Percentiles rank a stretch among this genome's conserved stretches.
These are phyloP conservation scores for Saccharomycopsis capsularis DNA, from an alignment of 805 yeast genomes.

Conservation along the genomic window DNA sequence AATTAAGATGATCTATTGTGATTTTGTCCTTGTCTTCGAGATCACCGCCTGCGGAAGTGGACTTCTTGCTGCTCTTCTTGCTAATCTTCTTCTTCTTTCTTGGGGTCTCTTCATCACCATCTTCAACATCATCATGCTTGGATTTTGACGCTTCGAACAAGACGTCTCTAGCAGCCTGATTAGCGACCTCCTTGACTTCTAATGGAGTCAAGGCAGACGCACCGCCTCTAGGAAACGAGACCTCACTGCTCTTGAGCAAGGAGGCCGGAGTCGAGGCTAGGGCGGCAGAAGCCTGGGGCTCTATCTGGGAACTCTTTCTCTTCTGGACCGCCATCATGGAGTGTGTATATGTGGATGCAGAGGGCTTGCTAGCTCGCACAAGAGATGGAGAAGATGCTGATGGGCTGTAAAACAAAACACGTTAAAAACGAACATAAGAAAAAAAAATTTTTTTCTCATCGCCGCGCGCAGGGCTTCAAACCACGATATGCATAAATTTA, in stretches of 20 bases:
- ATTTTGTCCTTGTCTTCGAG: conserved; percentile 28
- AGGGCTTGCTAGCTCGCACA: no score
- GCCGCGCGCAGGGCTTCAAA: not conserved
- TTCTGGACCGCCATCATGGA: conserved; percentile 10
- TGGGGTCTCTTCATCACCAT: conserved; percentile 16
- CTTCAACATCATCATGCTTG: conserved; percentile 19
- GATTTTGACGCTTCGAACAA: conserved; percentile 42
- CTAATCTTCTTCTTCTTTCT: conserved; percentile 34
- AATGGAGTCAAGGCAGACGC: conserved; percentile 76
- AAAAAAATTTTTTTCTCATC: not conserved
- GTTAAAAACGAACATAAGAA: no score
- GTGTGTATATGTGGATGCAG: not conserved
- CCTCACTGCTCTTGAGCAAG: conserved; percentile 31
- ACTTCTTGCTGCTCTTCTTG: conserved; percentile 24
- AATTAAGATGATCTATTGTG: conserved; percentile 55
- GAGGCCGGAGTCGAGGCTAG: conserved; percentile 21
- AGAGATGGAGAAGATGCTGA: no score
- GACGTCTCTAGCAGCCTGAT: conserved; percentile 86
- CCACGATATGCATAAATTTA: no score
- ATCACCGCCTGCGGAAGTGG: conserved; percentile 23
- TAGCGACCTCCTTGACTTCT: conserved; percentile 87
- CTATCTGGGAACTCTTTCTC: conserved; percentile 7
- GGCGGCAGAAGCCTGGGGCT: not conserved
- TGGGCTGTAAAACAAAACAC: no score
- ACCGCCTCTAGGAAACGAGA: conserved; percentile 92